Evolutionary conservation across 176 grass and related monocot species (phyloP).

Genomic region (Oropetium thomaeum): DNA sequence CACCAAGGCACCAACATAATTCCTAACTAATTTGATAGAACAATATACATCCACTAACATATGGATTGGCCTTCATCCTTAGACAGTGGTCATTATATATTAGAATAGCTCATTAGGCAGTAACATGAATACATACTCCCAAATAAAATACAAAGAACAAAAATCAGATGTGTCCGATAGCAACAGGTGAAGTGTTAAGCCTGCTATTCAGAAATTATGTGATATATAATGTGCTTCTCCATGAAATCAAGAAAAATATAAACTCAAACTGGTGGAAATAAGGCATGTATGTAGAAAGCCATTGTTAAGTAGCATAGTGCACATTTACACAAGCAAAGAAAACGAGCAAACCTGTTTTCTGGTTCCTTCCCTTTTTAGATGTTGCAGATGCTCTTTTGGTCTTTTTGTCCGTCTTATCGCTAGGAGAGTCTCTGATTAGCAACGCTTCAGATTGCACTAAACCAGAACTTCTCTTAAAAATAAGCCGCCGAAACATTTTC

Average conservation of each 20-base stretch:
- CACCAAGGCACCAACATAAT: too few relatives aligned
- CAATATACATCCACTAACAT: conserved; percentile 17
- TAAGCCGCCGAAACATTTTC: conserved; percentile 72
- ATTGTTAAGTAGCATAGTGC: background rate
- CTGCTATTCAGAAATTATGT: background rate
- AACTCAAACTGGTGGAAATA: conserved; percentile 2
- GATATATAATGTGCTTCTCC: background rate
- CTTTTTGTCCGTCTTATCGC: conserved; percentile 40
- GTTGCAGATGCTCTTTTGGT: conserved; percentile 37
- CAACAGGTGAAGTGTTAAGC: background rate
- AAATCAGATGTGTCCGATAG: background rate
- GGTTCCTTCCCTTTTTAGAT: conserved; percentile 56
- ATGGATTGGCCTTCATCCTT: background rate
- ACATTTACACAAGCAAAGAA: background rate
- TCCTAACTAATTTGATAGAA: conserved; percentile 14
- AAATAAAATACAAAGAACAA: conserved; percentile 6
- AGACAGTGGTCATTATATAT: background rate
- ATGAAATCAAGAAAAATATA: background rate
- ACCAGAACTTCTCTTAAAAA: conserved; percentile 81
- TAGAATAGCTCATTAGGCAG: background rate
- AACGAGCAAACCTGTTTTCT: conserved; percentile 48
- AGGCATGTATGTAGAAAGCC: background rate
- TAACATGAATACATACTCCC: background rate
- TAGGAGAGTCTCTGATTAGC: conserved; percentile 40
- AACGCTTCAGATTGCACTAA: conserved; percentile 97